These are phyloP conservation scores for Tetragonia tetragonoides DNA, from an alignment of 148 eudicot species.

Conservation along the genomic window DNA sequence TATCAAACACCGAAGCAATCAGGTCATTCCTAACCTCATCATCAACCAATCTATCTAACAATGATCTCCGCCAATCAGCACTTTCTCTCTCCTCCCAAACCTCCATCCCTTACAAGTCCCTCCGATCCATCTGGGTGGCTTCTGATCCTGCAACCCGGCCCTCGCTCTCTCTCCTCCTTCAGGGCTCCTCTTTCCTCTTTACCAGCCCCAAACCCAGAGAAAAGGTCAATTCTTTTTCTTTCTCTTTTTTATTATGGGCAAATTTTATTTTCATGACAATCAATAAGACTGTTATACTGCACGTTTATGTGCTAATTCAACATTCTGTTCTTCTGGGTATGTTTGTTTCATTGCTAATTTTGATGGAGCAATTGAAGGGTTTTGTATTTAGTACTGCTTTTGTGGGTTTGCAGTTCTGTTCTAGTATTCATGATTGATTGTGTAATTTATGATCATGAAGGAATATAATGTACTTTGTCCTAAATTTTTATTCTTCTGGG, in stretches of 20 bases:
- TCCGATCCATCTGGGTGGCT: constrained; percentile 64
- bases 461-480: too few relatives aligned
- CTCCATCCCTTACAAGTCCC: constrained; percentile 54
- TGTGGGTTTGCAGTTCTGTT: not conserved
- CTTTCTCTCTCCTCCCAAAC: constrained; percentile 42
- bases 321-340: not conserved
- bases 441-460: too few relatives aligned
- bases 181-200: constrained; percentile 56
- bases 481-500: too few relatives aligned
- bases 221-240: constrained; percentile 41
- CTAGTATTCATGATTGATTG: too few relatives aligned
- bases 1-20: constrained; percentile 53
- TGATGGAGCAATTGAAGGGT: not conserved
- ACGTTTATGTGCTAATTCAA: too few relatives aligned
- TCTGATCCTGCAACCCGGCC: constrained; percentile 48
- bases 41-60: constrained; percentile 28
- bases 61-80: constrained; percentile 45
- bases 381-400: not conserved
- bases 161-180: constrained; percentile 40
- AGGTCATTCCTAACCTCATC: constrained; percentile 40
- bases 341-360: not conserved
- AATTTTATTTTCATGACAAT: not conserved
- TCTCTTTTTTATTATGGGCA: not conserved
- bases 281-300: not conserved
- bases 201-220: constrained; percentile 73